These are phyloP conservation scores for Dissoconium aciculare DNA, from an alignment of 2,329 filamentous ascomycete genomes.

Conservation along the genomic window DNA sequence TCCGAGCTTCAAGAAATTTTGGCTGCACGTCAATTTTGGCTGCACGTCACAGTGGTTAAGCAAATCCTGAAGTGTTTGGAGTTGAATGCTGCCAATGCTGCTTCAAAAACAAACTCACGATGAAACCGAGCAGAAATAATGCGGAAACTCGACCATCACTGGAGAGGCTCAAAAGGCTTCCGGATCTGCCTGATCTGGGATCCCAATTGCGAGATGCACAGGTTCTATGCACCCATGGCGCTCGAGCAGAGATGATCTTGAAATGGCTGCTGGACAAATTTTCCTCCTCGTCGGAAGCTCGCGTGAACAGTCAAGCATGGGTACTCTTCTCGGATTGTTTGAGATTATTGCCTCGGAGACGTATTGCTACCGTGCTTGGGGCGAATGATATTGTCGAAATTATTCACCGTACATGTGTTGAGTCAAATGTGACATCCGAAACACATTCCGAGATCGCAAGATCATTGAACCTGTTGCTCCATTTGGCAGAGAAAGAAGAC, in stretches of 20 bases:
- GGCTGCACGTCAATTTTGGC: no score
- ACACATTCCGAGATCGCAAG: constrained; percentile 6
- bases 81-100: no score
- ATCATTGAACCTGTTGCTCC: constrained; percentile 9
- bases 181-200: constrained; percentile 13
- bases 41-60: no score
- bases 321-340: no score
- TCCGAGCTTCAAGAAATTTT: no score
- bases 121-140: no score
- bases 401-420: constrained; percentile 41
- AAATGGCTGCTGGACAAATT: constrained; percentile 51
- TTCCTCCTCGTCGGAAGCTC: constrained; percentile 30
- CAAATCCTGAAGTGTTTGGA: no score
- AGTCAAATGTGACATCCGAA: constrained; percentile 2
- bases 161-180: constrained; percentile 28
- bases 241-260: constrained; percentile 44
- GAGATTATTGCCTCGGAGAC: no score
- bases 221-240: constrained; percentile 18
- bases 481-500: constrained; percentile 8
- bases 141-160: constrained; percentile 20
- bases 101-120: no score
- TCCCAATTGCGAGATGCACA: constrained; percentile 17
- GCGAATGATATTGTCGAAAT: constrained; percentile 54
- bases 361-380: constrained; percentile 54
- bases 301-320: constrained; percentile 28